These are phyloP conservation scores for Betula pendula DNA, from an alignment of 306 rosid genomes.

Conservation along the genomic window DNA sequence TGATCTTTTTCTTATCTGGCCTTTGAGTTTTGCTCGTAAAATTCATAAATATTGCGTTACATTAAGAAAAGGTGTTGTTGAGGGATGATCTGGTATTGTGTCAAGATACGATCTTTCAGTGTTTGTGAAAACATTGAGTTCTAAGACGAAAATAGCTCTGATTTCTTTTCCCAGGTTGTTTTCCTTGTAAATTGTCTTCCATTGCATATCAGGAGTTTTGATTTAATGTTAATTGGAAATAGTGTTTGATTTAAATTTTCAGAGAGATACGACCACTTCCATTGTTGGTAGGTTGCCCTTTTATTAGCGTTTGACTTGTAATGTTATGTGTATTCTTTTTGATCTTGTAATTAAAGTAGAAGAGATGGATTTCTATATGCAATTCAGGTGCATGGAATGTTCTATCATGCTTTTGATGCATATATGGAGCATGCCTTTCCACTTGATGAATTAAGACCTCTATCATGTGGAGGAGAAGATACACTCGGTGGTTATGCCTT, in stretches of 20 bases:
- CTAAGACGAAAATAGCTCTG: not conserved
- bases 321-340: not conserved
- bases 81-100: not conserved
- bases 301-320: not conserved
- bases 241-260: too few relatives aligned
- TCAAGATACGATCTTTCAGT: not conserved
- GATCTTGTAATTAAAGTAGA: not conserved
- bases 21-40: not conserved
- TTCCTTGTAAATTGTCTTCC: not conserved
- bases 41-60: not conserved
- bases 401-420: slow-evolving; percentile 94
- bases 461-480: slow-evolving; percentile 81
- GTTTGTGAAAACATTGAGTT: not conserved
- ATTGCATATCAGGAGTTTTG: not conserved
- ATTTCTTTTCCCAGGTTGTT: not conserved
- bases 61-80: not conserved
- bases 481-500: slow-evolving; percentile 93
- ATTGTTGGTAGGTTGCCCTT: not conserved
- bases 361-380: not conserved
- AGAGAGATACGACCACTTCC: not conserved
- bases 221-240: not conserved
- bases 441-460: slow-evolving; percentile 82
- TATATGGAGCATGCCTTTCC: slow-evolving; percentile 95
- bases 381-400: slow-evolving; percentile 77
- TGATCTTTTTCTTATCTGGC: not conserved